A percentile compares a stretch with the other conserved stretches of the same genome.
Evolutionary conservation across 805 yeast genomes (phyloP).

Genomic region (Babjeviella inositovora): DNA sequence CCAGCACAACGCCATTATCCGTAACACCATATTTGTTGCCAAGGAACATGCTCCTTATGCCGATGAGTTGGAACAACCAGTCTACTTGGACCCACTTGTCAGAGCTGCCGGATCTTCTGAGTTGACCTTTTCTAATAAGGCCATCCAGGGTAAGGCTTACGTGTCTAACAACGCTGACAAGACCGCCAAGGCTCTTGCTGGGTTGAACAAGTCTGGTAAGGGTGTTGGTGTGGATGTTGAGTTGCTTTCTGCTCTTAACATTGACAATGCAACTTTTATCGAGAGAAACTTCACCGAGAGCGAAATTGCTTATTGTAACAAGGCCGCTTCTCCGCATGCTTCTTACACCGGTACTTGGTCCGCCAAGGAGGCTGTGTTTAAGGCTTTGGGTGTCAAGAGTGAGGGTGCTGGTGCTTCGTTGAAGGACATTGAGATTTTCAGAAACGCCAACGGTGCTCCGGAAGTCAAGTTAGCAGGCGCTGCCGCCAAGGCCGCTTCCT

Average conservation of each 20-base stretch:
- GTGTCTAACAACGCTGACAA: constrained; percentile 30
- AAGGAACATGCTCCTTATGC: constrained; percentile 89
- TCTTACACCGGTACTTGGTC: constrained; percentile 98
- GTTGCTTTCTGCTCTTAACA: constrained; percentile 63
- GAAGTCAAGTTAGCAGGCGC: constrained; percentile 59
- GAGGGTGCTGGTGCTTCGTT: constrained; percentile 93
- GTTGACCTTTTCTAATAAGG: constrained; percentile 29
- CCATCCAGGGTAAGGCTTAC: constrained; percentile 29
- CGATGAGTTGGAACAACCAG: constrained; percentile 76
- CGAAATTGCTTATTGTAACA: constrained; percentile 67
- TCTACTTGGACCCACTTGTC: constrained; percentile 92
- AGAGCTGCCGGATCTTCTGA: constrained; percentile 36
- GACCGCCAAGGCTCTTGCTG: constrained; percentile 47
- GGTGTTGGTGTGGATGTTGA: constrained; percentile 98
- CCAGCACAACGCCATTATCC: constrained; percentile 88
- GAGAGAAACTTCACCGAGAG: constrained; percentile 79
- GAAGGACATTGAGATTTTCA: constrained; percentile 76
- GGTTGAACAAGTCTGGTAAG: constrained; percentile 39
- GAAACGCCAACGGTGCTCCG: constrained; percentile 65
- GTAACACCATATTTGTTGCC: constrained; percentile 81
- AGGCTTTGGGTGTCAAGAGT: constrained; percentile 77
- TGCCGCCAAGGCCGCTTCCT: constrained; percentile 60
- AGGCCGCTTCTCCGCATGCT: constrained; percentile 67
- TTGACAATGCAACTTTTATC: constrained; percentile 80
- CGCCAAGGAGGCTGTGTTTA: constrained; percentile 98